phyloP scores from a whole-genome alignment of 2,329 filamentous ascomycete species.

The Sporothrix brunneoviolacea region DNA sequence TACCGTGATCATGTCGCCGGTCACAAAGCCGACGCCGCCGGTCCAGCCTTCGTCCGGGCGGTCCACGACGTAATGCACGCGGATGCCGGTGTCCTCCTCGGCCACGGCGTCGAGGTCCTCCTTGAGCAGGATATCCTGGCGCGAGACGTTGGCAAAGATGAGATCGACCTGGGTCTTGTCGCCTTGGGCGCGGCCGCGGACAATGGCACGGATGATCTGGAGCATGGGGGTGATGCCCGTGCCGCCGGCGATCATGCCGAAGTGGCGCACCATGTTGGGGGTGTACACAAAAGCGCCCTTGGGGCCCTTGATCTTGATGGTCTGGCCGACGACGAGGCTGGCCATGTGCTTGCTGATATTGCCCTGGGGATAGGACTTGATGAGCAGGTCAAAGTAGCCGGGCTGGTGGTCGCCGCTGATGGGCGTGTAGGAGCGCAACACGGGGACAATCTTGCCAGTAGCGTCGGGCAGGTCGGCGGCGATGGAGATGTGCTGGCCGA shows the following conservation, averaged over 20 bases:
- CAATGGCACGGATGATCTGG: conserved; percentile 86
- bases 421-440: conserved; percentile 87
- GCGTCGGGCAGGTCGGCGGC: conserved; percentile 63
- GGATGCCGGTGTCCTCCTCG: conserved; percentile 71
- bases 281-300: conserved; percentile 98
- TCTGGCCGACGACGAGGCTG: conserved; percentile 72
- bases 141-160: conserved; percentile 94
- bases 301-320: conserved; percentile 84
- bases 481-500: conserved; percentile 98
- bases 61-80: conserved; percentile 92
- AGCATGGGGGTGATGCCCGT: conserved; percentile 99
- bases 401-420: conserved; percentile 84
- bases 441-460: conserved; percentile 70
- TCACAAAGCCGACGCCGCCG: conserved; percentile 91
- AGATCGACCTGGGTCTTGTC: conserved; percentile 87
- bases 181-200: conserved; percentile 68
- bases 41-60: conserved; percentile 89
- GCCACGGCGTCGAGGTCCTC: conserved; percentile 81
- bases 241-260: conserved; percentile 96
- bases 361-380: conserved; percentile 95
- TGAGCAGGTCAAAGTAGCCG: conserved; percentile 90
- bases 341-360: conserved; percentile 96
- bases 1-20: conserved; percentile 83
- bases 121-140: conserved; percentile 85
- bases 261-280: conserved; percentile 91